phyloP scores from a whole-genome alignment of 2,329 filamentous ascomycete genomes.

The Blastomyces emzantsi region DNA sequence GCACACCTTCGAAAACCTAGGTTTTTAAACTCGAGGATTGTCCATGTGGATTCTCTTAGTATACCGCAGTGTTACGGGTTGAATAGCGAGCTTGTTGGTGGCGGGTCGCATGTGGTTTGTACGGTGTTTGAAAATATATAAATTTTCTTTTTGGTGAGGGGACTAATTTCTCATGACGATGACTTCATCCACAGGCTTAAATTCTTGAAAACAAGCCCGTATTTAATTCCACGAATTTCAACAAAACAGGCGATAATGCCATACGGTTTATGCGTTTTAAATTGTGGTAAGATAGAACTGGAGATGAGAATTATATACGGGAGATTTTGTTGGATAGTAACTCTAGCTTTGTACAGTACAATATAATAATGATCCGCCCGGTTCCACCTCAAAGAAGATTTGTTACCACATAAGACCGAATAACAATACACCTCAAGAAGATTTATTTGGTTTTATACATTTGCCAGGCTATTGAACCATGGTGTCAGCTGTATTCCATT shows the following conservation, averaged over 20 bases:
- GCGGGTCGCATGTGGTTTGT: slow-evolving; percentile 1
- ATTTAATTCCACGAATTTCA: not conserved
- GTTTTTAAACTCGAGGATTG: not conserved
- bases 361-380: not conserved
- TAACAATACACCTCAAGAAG: slow-evolving; percentile 10
- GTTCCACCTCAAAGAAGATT: not conserved
- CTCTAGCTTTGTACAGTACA: slow-evolving; percentile 31
- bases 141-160: slow-evolving; percentile 16
- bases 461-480: slow-evolving; percentile 50
- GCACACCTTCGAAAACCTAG: not conserved
- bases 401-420: not conserved
- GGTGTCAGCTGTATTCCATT: slow-evolving; percentile 21
- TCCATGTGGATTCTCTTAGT: slow-evolving; percentile 4
- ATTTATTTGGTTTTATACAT: slow-evolving; percentile 51
- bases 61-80: not conserved
- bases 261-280: not conserved
- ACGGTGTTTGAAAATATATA: slow-evolving; percentile 7
- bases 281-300: not conserved
- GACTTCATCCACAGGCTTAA: slow-evolving; percentile 35
- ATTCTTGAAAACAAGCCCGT: slow-evolving; percentile 16
- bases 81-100: slow-evolving; percentile 11
- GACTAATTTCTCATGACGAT: slow-evolving; percentile 24
- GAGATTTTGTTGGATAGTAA: slow-evolving; percentile 7
- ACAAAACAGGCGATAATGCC: not conserved
- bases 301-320: not conserved